These are phyloP conservation scores for Zymoseptoria ardabiliae DNA, from an alignment of 2,329 filamentous ascomycete species.

Conservation along the genomic window DNA sequence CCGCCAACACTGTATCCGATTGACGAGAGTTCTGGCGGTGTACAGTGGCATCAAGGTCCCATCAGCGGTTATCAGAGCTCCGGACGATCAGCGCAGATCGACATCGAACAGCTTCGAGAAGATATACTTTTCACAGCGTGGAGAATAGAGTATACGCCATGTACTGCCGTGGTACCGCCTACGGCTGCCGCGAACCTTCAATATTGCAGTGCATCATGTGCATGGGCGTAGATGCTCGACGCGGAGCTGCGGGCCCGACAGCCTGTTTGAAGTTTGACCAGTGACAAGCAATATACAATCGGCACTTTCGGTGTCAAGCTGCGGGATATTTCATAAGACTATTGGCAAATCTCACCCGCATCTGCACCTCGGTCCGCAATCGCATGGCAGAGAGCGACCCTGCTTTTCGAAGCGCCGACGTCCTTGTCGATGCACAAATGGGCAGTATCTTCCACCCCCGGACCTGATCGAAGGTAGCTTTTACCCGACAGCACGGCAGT, in stretches of 20 bases:
- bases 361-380: neutral
- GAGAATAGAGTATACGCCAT: neutral
- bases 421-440: neutral
- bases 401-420: neutral
- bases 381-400: neutral
- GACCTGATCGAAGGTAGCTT: neutral
- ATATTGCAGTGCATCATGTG: neutral
- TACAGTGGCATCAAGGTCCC: neutral
- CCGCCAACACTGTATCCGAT: no score
- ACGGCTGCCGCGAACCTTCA: neutral
- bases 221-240: neutral
- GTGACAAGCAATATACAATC: neutral
- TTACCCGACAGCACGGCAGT: neutral
- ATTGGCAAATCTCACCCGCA: neutral
- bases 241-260: neutral
- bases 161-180: neutral
- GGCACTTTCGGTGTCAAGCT: neutral
- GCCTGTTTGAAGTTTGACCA: neutral
- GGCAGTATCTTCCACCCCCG: neutral
- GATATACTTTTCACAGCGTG: neutral
- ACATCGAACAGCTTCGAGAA: neutral
- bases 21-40: neutral
- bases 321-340: neutral
- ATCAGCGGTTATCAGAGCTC: neutral
- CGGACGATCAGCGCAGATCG: neutral